Percentiles rank a stretch among this genome's conserved stretches.
Evolutionary conservation across 495 filamentous ascomycete species (phyloP).

Genomic region (Penicillium herquei): DNA sequence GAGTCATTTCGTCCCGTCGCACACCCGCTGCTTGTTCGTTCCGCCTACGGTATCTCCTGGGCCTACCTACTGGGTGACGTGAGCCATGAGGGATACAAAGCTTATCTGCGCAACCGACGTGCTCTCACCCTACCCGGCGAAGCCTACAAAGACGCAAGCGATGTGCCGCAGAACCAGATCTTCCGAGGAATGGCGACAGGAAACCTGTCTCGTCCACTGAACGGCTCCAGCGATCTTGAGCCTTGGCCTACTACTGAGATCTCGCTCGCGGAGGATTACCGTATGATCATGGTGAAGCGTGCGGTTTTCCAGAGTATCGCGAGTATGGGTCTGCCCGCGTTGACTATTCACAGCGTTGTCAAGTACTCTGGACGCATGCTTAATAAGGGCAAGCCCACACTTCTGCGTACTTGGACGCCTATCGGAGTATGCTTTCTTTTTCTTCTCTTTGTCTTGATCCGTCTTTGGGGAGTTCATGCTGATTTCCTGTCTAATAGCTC

Average conservation of each 20-base stretch:
- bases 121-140: slow-evolving; percentile 39
- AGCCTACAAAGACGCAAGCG: slow-evolving; percentile 42
- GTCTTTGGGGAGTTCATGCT: background rate
- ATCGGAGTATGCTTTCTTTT: slow-evolving; percentile 63
- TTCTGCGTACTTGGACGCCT: slow-evolving; percentile 77
- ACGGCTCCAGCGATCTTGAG: slow-evolving; percentile 6
- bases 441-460: background rate
- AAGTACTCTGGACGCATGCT: slow-evolving; percentile 79
- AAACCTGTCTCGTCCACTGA: slow-evolving; percentile 26
- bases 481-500: slow-evolving; percentile 44
- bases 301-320: slow-evolving; percentile 88
- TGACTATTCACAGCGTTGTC: slow-evolving; percentile 93
- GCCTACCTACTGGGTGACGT: slow-evolving; percentile 89
- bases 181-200: slow-evolving; percentile 42
- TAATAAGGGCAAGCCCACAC: slow-evolving; percentile 72
- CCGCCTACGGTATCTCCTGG: slow-evolving; percentile 92
- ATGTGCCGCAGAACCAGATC: slow-evolving; percentile 28
- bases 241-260: slow-evolving; percentile 47
- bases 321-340: slow-evolving; percentile 89
- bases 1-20: slow-evolving; percentile 95
- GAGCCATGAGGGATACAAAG: slow-evolving; percentile 90
- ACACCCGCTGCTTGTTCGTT: slow-evolving; percentile 74
- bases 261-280: slow-evolving; percentile 83
- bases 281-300: slow-evolving; percentile 86
- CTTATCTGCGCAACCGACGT: slow-evolving; percentile 78